Evolutionary conservation across 2,329 filamentous ascomycete species (phyloP), one percentile per base, ranked within the genome.

Genomic region (Alternaria consortialis): DNA sequence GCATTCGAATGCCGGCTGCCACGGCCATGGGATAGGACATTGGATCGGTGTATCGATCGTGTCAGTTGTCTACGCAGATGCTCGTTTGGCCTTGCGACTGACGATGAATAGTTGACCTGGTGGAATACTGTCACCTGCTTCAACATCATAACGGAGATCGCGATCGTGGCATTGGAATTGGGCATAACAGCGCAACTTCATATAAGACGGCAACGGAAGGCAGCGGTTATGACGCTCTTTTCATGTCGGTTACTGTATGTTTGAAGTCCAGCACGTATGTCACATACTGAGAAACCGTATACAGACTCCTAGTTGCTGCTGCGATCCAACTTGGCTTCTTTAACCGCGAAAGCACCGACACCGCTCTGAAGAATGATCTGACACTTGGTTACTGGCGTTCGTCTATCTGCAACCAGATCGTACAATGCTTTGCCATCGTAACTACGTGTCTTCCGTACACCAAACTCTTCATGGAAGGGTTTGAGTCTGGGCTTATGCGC

Each of bases 321-420:
- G 56, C 56, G 8, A 17, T 68, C 4, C 70, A 72, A 44, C 62
- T 73, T 8, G 44, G 46, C 31, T 64, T 66, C 31, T 65, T 68
- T 40, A 60, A 66, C 27, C 42, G 58, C 9, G 70, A 71, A n/a
- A 54, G 27, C 32, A 50, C 53, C 12, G 39, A 64, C n/a, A 15
- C 52, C 9, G 13, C 53, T 11, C 46, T 54, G 17, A 65, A 58
- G 47, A 44, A 60, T 42, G 71, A 76, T 34, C 39, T 69, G 15
- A 64, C 67, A 5, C 67, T 75, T n/a, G 70, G 72, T 29, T 72
- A 68, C 60, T 76, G 72, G 72, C 71, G 57, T 7, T 70, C 69
- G 13, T 47, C 66, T 8, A 58, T 74, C 9, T 69, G 71, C 62
- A 70, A 66, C 11, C 70, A 74, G 53, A 50, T 68, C 8, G 58